Evolutionary conservation across 805 yeast genomes (phyloP).

Genomic region (Suhomyces prunicola): DNA sequence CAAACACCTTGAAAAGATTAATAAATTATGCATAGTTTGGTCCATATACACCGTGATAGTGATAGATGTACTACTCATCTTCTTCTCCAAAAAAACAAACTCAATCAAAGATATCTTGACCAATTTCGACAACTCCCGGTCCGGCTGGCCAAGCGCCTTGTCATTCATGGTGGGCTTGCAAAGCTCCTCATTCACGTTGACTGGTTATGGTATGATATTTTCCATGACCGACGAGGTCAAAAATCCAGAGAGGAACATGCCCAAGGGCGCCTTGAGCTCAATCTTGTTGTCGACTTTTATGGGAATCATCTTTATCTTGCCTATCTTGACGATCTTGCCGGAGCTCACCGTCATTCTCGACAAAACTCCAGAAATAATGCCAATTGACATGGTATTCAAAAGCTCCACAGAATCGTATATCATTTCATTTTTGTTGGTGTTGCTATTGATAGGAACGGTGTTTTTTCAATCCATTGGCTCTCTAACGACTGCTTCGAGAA

Average conservation of each 20-base stretch:
- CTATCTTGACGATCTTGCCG: constrained; percentile 69
- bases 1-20: constrained; percentile 57
- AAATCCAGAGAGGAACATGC: constrained; percentile 69
- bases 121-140: constrained; percentile 64
- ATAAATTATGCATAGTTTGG: constrained; percentile 71
- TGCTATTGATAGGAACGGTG: constrained; percentile 65
- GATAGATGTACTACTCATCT: constrained; percentile 59
- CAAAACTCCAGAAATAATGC: constrained; percentile 62
- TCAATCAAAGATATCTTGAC: constrained; percentile 59
- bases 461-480: constrained; percentile 78
- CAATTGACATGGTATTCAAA: constrained; percentile 74
- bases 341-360: constrained; percentile 56
- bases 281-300: constrained; percentile 62
- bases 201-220: constrained; percentile 80
- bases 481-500: constrained; percentile 75
- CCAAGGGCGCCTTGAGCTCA: constrained; percentile 67
- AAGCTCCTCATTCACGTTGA: constrained; percentile 73
- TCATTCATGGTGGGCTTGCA: constrained; percentile 78
- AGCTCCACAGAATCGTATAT: constrained; percentile 64
- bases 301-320: constrained; percentile 70
- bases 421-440: constrained; percentile 65
- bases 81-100: constrained; percentile 58
- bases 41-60: constrained; percentile 65
- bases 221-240: constrained; percentile 82
- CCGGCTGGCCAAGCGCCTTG: constrained; percentile 71